Conservation (phyloP, 2,329 filamentous ascomycete genomes). For the Drechslera avenae region DNA sequence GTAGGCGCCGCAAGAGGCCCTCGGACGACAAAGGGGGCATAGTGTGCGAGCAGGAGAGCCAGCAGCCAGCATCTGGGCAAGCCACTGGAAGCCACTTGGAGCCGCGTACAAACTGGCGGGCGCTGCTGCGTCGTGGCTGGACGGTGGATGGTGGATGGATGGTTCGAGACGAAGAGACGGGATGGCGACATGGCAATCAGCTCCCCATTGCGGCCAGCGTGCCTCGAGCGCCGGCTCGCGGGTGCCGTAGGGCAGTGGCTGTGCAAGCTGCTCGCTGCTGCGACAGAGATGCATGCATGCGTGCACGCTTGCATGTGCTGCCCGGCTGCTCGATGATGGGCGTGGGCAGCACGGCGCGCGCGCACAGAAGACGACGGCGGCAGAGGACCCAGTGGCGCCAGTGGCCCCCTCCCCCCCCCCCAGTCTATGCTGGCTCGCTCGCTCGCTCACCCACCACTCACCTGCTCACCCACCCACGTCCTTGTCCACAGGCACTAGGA, state of each 20-base stretch:
- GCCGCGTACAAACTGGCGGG: constrained; percentile 25
- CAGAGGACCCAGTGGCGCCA: too few relatives aligned
- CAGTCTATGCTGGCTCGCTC: too few relatives aligned
- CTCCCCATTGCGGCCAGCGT: constrained; percentile 31
- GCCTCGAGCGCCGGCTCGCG: constrained; percentile 33
- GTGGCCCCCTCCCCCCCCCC: too few relatives aligned
- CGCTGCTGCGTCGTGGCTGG: too few relatives aligned
- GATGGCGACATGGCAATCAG: constrained; percentile 41
- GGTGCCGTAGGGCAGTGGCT: constrained; percentile 45
- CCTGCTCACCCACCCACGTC: constrained; percentile 1
- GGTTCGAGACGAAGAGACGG: constrained; percentile 21
- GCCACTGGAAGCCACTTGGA: constrained; percentile 31
- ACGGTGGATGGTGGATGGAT: constrained; percentile 10
- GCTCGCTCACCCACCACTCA: not conserved
- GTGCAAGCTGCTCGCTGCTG: too few relatives aligned
- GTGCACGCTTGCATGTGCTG: too few relatives aligned
- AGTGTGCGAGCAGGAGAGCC: constrained; percentile 14
- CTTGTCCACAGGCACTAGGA: constrained; percentile 4
- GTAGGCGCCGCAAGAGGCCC: constrained; percentile 29
- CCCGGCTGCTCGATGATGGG: constrained; percentile 20
- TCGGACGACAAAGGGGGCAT: constrained; percentile 23
- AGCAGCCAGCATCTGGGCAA: too few relatives aligned
- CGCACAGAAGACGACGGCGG: constrained; percentile 14
- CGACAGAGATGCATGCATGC: too few relatives aligned
- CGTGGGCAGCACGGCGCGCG: constrained; percentile 6